Conservation (phyloP, 2,329 filamentous ascomycete species). For the Verticillium klebahnii region DNA sequence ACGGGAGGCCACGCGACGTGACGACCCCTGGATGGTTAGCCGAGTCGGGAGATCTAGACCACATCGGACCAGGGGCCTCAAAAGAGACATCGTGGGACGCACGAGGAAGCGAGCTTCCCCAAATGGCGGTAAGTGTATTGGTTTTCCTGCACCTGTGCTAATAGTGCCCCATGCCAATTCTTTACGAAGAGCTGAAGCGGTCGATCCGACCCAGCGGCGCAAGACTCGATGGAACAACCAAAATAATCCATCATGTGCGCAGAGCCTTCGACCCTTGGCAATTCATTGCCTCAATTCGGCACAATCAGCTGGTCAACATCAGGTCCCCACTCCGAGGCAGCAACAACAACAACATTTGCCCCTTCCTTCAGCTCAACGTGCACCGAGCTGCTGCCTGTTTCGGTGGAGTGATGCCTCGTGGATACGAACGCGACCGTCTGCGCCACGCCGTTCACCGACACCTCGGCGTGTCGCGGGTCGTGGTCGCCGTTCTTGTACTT, state of each 20-base stretch:
- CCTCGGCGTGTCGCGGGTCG: constrained; percentile 44
- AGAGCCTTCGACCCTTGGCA: neutral
- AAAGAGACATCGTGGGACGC: no score
- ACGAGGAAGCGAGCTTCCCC: no score
- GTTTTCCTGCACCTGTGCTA: no score
- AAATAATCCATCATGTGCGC: neutral
- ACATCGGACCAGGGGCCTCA: no score
- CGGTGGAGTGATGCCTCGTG: constrained; percentile 31
- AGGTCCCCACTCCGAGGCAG: constrained; percentile 38
- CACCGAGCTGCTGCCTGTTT: constrained; percentile 37
- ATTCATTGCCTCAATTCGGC: constrained; percentile 23
- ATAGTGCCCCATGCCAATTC: no score
- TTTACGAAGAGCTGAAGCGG: no score
- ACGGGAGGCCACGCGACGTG: neutral
- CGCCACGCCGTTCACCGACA: constrained; percentile 49
- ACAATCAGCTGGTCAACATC: constrained; percentile 52
- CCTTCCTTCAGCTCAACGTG: constrained; percentile 43
- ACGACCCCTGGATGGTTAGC: neutral
- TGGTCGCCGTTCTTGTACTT: constrained; percentile 53
- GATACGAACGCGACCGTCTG: constrained; percentile 52
- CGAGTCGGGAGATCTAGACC: neutral
- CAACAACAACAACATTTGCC: constrained; percentile 44
- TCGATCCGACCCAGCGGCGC: no score
- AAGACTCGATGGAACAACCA: no score
- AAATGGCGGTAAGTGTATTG: no score